Percentiles rank a stretch among this genome's conserved stretches.
phyloP scores from a whole-genome alignment of 2,329 filamentous ascomycete species.

The Exophiala sp. region DNA sequence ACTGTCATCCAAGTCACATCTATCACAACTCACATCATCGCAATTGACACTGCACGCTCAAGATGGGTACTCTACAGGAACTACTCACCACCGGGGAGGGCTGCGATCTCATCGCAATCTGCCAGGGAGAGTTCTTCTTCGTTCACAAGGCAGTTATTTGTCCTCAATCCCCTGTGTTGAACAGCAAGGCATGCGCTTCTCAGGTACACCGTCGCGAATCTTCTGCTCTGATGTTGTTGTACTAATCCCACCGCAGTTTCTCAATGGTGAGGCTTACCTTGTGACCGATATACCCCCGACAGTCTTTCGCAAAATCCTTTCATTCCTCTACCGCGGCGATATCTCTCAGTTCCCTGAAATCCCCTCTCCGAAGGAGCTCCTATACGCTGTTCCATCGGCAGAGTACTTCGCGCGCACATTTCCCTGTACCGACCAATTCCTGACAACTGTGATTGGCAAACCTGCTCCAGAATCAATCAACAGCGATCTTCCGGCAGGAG shows the following conservation, averaged over 20 bases:
- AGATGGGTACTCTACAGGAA: constrained; percentile 4
- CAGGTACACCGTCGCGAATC: background rate
- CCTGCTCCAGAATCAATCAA: background rate
- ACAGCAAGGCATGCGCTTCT: background rate
- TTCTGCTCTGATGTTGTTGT: background rate
- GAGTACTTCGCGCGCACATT: constrained; percentile 4
- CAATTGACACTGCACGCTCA: background rate
- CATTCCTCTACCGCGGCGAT: constrained; percentile 9
- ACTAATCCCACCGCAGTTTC: constrained; percentile 2
- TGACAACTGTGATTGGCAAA: constrained; percentile 1
- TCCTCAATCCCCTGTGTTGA: constrained; percentile 3
- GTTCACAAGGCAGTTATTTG: constrained; percentile 10
- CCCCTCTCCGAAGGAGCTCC: background rate
- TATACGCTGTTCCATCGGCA: background rate
- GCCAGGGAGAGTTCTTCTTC: constrained; percentile 11
- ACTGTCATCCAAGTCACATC: background rate
- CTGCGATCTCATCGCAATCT: constrained; percentile 12
- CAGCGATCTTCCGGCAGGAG: background rate
- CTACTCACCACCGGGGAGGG: constrained; percentile 3
- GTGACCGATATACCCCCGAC: constrained; percentile 3
- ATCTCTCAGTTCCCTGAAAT: background rate
- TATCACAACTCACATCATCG: background rate
- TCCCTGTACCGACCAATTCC: constrained; percentile 1
- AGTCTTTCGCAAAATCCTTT: constrained; percentile 10
- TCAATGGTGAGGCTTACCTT: constrained; percentile 6